Conservation (phyloP, 2,329 filamentous ascomycete genomes). For the Sporothrix pallida region DNA sequence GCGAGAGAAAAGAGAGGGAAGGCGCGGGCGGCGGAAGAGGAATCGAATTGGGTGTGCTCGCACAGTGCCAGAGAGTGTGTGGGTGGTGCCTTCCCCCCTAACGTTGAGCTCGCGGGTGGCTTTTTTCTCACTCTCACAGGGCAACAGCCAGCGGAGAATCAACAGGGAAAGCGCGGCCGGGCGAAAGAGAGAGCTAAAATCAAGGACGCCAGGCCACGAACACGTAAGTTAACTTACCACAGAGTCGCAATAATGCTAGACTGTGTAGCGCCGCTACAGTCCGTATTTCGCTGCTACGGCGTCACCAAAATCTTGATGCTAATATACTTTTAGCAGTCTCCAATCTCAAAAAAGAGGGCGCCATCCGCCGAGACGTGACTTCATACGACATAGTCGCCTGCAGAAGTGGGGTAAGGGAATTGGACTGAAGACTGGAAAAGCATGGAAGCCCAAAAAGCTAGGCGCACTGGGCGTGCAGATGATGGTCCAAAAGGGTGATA, state of each 20-base stretch:
- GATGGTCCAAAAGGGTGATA: background rate
- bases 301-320: background rate
- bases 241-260: background rate
- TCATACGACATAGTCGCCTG: conserved; percentile 7
- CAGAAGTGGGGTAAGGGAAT: conserved; percentile 22
- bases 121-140: background rate
- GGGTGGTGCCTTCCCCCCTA: conserved; percentile 18
- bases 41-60: conserved; percentile 2
- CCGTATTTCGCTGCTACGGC: background rate
- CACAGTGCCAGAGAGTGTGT: background rate
- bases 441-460: conserved; percentile 7
- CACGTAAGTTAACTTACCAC: background rate
- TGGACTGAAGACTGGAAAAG: conserved; percentile 10
- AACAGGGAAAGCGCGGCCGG: background rate
- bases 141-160: background rate
- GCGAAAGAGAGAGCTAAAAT: conserved; percentile 3
- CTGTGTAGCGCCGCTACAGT: background rate
- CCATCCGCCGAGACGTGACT: conserved; percentile 14
- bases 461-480: too few species aligned
- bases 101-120: background rate
- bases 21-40: conserved; percentile 18
- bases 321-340: conserved; percentile 1
- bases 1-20: conserved; percentile 9
- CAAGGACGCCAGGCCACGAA: background rate
- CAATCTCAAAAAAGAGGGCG: conserved; percentile 20